A percentile compares a stretch with the other conserved stretches of the same genome.
These are phyloP conservation scores for Remersonia thermophila DNA, from an alignment of 2,329 filamentous ascomycete species.

Conservation along the genomic window DNA sequence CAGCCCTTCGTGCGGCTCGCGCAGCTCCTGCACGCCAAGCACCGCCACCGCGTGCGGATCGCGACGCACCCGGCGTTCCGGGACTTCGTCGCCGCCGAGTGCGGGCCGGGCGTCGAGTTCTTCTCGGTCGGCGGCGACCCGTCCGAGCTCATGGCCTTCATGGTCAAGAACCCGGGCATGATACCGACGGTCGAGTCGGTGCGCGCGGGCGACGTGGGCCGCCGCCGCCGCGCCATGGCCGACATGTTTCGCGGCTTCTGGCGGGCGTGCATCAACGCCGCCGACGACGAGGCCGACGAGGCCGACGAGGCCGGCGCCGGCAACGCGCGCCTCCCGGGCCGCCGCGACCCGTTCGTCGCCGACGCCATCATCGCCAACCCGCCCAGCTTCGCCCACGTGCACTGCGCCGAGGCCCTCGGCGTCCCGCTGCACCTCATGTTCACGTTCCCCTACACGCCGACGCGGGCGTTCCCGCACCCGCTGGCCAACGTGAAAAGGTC, in stretches of 20 bases:
- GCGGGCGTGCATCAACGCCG: constrained; percentile 63
- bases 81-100: constrained; percentile 61
- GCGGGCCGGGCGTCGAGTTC: constrained; percentile 51
- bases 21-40: constrained; percentile 55
- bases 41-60: constrained; percentile 64
- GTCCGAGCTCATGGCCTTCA: constrained; percentile 73
- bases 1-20: constrained; percentile 70
- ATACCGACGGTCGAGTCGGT: constrained; percentile 64
- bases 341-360: constrained; percentile 49
- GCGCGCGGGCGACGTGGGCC: constrained; percentile 59
- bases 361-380: constrained; percentile 82
- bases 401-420: constrained; percentile 67
- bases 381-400: constrained; percentile 64
- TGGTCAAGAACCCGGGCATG: constrained; percentile 74
- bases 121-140: constrained; percentile 72
- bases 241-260: constrained; percentile 79
- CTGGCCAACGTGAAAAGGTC: constrained; percentile 61
- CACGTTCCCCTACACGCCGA: constrained; percentile 71
- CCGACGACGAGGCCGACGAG: constrained; percentile 56
- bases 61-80: constrained; percentile 69
- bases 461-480: constrained; percentile 63
- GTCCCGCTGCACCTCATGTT: constrained; percentile 80
- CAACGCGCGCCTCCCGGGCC: constrained; percentile 54
- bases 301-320: constrained; percentile 47
- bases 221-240: constrained; percentile 56